phyloP scores from a whole-genome alignment of 176 grass and related monocot genomes.

The Canna indica region DNA sequence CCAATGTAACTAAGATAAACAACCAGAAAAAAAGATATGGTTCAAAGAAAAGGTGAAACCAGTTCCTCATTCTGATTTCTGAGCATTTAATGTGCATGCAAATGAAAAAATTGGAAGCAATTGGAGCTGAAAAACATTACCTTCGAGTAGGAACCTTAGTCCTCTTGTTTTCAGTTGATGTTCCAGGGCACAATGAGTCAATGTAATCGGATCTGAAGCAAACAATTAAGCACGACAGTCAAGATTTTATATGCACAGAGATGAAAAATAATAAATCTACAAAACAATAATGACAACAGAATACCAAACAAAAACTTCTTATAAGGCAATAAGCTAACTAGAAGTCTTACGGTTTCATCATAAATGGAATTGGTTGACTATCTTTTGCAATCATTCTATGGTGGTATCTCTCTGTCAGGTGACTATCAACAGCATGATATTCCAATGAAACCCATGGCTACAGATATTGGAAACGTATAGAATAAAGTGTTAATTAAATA shows the following conservation, averaged over 20 bases:
- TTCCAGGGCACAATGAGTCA: conserved; percentile 47
- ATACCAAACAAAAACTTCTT: background rate
- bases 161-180: conserved; percentile 25
- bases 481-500: background rate
- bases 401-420: conserved; percentile 41
- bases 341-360: conserved; percentile 46
- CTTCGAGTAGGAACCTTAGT: conserved; percentile 33
- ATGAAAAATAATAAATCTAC: background rate
- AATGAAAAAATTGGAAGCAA: conserved; percentile 14
- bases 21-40: background rate
- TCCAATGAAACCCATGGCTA: conserved; percentile 62
- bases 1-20: background rate
- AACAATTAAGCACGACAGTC: background rate
- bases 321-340: conserved; percentile 6
- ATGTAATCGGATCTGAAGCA: conserved; percentile 44
- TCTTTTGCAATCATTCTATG: conserved; percentile 46
- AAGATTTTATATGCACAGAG: background rate
- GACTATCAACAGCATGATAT: conserved; percentile 33
- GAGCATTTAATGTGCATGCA: background rate
- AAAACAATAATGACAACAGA: background rate
- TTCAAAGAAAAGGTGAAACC: background rate
- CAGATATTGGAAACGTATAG: background rate
- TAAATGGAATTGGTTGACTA: conserved; percentile 45
- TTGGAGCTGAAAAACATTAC: conserved; percentile 11
- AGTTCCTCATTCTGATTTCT: background rate